These are phyloP conservation scores for Posidonia australis DNA, from an alignment of 106 monocot genomes.

Conservation along the genomic window DNA sequence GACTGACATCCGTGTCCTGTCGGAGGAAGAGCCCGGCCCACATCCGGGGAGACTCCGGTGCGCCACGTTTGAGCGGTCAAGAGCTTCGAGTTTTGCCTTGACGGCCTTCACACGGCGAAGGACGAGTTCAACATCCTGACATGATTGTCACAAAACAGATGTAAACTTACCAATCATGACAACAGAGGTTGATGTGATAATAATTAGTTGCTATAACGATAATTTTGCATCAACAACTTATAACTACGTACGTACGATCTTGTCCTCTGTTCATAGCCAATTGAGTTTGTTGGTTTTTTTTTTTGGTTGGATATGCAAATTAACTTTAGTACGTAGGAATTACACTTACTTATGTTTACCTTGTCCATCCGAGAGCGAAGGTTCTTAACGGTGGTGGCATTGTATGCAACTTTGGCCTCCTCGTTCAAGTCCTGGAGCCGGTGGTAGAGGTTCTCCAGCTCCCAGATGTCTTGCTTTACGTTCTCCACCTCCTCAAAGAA, in stretches of 20 bases:
- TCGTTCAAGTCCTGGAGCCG: conserved; percentile 62
- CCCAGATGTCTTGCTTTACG: conserved; percentile 64
- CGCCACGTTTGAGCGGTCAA: conserved; percentile 78
- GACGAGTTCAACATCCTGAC: conserved; percentile 33
- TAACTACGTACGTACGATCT: too few species aligned
- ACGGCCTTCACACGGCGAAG: conserved; percentile 73
- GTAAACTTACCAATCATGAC: not conserved
- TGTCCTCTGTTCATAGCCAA: too few species aligned
- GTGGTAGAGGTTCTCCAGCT: conserved; percentile 41
- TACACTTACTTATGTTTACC: not conserved
- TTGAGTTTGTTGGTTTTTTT: too few species aligned
- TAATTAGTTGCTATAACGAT: too few species aligned
- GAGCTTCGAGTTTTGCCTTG: conserved; percentile 62
- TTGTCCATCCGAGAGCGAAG: conserved; percentile 63
- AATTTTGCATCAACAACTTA: too few species aligned
- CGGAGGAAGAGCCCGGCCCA: conserved; percentile 64
- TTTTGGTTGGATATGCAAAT: too few species aligned
- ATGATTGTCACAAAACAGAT: not conserved
- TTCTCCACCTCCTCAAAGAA: conserved; percentile 77
- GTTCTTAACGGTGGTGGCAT: conserved; percentile 38
- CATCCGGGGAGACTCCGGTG: conserved; percentile 61
- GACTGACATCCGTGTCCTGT: conserved; percentile 68
- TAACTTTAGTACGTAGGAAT: not conserved
- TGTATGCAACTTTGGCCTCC: conserved; percentile 45
- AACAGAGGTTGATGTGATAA: too few species aligned